Evolutionary conservation across 352 stramenopile genomes (phyloP).

Genomic region (Pythium pyrilobum): DNA sequence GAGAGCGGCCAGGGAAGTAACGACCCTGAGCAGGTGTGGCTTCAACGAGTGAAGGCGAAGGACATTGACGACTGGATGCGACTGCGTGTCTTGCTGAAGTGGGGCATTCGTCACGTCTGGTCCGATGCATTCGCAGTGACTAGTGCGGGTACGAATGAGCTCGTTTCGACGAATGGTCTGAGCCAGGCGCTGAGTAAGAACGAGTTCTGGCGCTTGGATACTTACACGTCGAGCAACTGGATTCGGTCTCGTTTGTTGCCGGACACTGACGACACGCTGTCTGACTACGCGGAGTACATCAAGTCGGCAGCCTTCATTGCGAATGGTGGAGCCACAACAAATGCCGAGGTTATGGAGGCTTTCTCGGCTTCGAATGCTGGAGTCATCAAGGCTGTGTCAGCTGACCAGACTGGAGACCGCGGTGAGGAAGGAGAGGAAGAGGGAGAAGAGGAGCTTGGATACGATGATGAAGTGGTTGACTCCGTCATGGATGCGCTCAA

Average conservation of each 20-base stretch:
- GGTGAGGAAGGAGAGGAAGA: conserved; percentile 20
- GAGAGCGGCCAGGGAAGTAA: background rate
- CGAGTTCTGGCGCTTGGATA: conserved; percentile 76
- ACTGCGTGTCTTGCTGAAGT: conserved; percentile 68
- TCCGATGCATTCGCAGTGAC: conserved; percentile 14
- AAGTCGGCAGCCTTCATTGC: conserved; percentile 9
- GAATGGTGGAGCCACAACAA: background rate
- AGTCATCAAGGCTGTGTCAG: conserved; percentile 19
- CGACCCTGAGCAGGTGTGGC: conserved; percentile 44
- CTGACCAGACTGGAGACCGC: background rate
- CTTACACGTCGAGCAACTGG: conserved; percentile 86
- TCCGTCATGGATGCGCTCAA: conserved; percentile 21
- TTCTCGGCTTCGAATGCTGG: conserved; percentile 9
- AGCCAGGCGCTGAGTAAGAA: conserved; percentile 35
- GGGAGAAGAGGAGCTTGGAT: conserved; percentile 27
- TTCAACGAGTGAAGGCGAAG: conserved; percentile 78
- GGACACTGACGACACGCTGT: conserved; percentile 68
- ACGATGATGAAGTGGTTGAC: conserved; percentile 19
- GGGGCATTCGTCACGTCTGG: conserved; percentile 80
- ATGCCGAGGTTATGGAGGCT: conserved; percentile 11
- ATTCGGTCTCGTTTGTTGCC: conserved; percentile 76
- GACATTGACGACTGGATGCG: conserved; percentile 87
- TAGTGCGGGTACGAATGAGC: conserved; percentile 2
- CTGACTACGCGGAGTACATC: conserved; percentile 39
- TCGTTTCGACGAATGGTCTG: conserved; percentile 11